phyloP scores from a whole-genome alignment of 495 filamentous ascomycete genomes.

The Clohesyomyces aquaticus region DNA sequence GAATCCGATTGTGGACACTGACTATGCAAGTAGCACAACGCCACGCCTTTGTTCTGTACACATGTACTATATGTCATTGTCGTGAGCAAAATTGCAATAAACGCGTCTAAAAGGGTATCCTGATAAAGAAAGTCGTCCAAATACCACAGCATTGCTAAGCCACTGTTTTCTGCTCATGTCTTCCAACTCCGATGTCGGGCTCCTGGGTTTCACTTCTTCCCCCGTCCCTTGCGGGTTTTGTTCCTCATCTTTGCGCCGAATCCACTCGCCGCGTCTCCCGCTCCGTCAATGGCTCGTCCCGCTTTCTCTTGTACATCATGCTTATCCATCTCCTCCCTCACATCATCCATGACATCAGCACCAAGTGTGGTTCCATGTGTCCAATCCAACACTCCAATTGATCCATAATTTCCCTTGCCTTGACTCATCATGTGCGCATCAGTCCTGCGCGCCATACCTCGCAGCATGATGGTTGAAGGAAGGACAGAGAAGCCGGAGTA shows the following conservation, averaged over 20 bases:
- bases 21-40: neutral
- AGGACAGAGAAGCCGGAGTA: conserved; percentile 77
- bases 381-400: conserved; percentile 81
- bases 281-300: conserved; percentile 44
- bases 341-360: conserved; percentile 59
- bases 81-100: no score
- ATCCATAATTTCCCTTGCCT: conserved; percentile 74
- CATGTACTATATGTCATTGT: no score
- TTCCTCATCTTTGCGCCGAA: conserved; percentile 32
- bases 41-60: neutral
- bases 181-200: no score
- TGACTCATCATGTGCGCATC: conserved; percentile 66
- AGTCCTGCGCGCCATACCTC: conserved; percentile 71
- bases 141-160: no score
- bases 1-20: no score
- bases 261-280: conserved; percentile 27
- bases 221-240: conserved; percentile 22
- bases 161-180: no score
- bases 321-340: conserved; percentile 62
- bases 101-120: neutral
- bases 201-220: conserved; percentile 32
- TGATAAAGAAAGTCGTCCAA: neutral
- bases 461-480: conserved; percentile 71
- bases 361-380: conserved; percentile 67
- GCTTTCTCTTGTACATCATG: conserved; percentile 58